Conservation (phyloP, 2,329 filamentous ascomycete species). For the Bimuria novae-zelandiae region DNA sequence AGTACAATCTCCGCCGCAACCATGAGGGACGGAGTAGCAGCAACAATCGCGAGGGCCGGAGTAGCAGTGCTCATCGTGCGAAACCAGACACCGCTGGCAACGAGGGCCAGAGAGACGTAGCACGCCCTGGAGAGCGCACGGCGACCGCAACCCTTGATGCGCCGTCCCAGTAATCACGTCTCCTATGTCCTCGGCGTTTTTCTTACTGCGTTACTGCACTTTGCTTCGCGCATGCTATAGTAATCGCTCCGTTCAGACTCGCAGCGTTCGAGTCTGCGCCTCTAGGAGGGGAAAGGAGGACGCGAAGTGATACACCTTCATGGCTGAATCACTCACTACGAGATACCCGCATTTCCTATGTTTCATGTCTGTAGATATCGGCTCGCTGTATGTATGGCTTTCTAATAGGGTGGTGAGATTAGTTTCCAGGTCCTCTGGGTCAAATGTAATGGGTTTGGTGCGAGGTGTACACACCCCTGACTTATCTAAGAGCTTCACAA, state of each 20-base stretch:
- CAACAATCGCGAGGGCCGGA: no score
- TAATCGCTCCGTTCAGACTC: background rate
- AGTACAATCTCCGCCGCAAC: slow-evolving; percentile 28
- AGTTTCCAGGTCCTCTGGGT: no score
- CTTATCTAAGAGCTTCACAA: no score
- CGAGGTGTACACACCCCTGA: no score
- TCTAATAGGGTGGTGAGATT: no score
- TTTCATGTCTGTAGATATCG: background rate
- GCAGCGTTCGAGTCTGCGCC: background rate
- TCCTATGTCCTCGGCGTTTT: background rate
- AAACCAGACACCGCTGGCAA: slow-evolving; percentile 22
- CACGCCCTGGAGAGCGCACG: slow-evolving; percentile 1
- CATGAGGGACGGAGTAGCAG: no score
- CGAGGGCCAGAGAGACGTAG: slow-evolving; percentile 10
- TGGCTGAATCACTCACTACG: slow-evolving; percentile 3
- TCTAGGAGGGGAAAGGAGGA: background rate
- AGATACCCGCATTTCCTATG: slow-evolving; percentile 10
- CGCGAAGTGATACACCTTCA: background rate
- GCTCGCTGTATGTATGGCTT: background rate
- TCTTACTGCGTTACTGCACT: background rate
- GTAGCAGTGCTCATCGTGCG: slow-evolving; percentile 19
- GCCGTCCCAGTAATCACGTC: background rate
- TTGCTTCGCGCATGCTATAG: background rate
- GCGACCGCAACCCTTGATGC: slow-evolving; percentile 1
- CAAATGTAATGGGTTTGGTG: background rate